Percentiles rank a stretch among this genome's conserved stretches.
Evolutionary conservation across 2,329 filamentous ascomycete genomes (phyloP).

Genomic region (Trichoderma guizhouense): DNA sequence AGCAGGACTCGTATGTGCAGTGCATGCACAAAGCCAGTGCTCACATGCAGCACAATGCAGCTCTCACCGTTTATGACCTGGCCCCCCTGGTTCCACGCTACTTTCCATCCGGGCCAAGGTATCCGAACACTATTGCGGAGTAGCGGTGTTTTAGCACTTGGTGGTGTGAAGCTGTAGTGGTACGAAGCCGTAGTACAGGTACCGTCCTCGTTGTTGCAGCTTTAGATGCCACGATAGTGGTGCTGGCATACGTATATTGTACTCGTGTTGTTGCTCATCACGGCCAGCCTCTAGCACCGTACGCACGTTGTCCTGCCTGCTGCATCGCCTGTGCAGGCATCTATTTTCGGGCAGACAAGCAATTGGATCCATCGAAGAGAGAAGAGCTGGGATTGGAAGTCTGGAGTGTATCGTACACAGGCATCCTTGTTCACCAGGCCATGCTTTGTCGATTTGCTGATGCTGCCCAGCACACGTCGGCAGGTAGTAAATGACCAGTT

Average conservation of each 20-base stretch:
- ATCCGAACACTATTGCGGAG: background rate
- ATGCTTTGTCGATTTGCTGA: background rate
- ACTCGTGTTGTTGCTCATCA: background rate
- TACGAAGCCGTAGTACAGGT: background rate
- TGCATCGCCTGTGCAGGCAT: background rate
- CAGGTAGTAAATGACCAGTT: background rate
- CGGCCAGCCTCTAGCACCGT: background rate
- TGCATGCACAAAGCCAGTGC: constrained; percentile 7
- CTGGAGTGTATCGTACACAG: background rate
- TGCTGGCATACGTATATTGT: background rate
- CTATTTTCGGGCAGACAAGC: background rate
- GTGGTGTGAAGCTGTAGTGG: background rate
- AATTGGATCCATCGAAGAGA: background rate
- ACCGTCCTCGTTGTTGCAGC: background rate
- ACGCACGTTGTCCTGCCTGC: background rate
- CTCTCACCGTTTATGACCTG: constrained; percentile 4
- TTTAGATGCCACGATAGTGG: background rate
- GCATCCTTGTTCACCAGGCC: background rate
- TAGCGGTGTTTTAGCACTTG: background rate
- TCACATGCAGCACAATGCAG: constrained; percentile 5
- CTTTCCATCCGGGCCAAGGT: constrained; percentile 11
- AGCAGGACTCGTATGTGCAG: background rate
- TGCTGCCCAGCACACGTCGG: background rate
- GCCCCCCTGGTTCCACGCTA: constrained; percentile 11
- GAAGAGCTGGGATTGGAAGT: background rate